phyloP scores from a whole-genome alignment of 805 yeast species.

The Wickerhamomyces xylosicus region DNA sequence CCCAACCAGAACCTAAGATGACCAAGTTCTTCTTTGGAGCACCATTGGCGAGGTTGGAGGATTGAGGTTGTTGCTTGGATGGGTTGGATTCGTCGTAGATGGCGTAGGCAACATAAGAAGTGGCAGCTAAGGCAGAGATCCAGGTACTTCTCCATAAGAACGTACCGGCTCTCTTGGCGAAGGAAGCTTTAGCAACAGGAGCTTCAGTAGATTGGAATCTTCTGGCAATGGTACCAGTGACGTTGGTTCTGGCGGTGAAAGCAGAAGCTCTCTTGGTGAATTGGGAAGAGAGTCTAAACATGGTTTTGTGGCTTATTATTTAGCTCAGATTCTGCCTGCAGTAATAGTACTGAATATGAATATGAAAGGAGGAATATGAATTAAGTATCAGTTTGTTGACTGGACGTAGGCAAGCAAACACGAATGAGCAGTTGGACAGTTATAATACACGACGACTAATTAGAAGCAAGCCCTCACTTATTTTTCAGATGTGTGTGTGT shows the following conservation, averaged over 20 bases:
- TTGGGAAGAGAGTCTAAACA: background rate
- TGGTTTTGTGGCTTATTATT: no score
- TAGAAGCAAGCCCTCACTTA: no score
- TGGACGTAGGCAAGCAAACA: no score
- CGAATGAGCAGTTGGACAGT: no score
- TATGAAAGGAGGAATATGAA: no score
- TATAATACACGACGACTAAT: no score
- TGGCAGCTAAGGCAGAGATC: slow-evolving; percentile 37
- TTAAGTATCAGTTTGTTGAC: no score
- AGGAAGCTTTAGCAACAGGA: slow-evolving; percentile 12
- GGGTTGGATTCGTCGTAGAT: slow-evolving; percentile 58
- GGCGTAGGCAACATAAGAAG: slow-evolving; percentile 52
- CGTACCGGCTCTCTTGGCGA: slow-evolving; percentile 14
- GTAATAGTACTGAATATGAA: no score
- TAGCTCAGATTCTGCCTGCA: no score
- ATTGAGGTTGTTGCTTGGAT: slow-evolving; percentile 47
- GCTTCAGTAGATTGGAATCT: slow-evolving; percentile 6
- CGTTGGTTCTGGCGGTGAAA: background rate
- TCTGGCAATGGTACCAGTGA: slow-evolving; percentile 4
- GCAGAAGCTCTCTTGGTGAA: background rate
- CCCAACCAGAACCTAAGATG: slow-evolving; percentile 90
- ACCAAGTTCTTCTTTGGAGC: slow-evolving; percentile 39
- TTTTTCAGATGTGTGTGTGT: no score
- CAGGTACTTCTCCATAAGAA: slow-evolving; percentile 36
- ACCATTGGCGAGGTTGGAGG: slow-evolving; percentile 38